Conservation (phyloP, 2,329 filamentous ascomycete species). For the Claviceps quebecensis region DNA sequence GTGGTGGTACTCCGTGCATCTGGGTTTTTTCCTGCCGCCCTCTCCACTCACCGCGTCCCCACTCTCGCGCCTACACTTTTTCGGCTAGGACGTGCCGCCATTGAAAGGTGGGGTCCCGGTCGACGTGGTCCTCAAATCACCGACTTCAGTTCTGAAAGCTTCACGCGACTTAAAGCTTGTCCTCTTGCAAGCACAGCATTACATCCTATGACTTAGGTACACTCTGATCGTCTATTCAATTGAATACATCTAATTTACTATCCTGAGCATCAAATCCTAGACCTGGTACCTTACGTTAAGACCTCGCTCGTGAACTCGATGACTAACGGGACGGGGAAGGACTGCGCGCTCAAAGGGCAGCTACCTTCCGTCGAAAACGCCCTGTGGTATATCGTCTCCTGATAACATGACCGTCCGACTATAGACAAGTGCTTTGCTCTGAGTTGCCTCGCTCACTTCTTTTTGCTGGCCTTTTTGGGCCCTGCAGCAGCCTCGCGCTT, state of each 20-base stretch:
- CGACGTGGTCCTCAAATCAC: not conserved
- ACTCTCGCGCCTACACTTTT: not conserved
- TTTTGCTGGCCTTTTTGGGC: constrained; percentile 35
- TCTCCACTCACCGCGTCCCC: not conserved
- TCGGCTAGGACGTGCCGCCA: not conserved
- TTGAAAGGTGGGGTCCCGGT: not conserved
- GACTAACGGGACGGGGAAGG: not conserved
- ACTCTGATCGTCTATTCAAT: no score
- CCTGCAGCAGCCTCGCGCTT: constrained; percentile 38
- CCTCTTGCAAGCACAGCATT: no score
- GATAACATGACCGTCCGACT: not conserved
- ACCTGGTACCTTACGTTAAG: not conserved
- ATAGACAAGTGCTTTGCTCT: not conserved
- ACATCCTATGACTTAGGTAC: no score
- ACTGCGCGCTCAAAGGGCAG: not conserved
- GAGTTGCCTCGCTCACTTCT: constrained; percentile 22
- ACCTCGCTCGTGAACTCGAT: not conserved
- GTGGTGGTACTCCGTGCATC: not conserved
- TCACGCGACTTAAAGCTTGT: no score
- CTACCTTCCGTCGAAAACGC: not conserved
- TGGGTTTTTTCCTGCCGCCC: not conserved
- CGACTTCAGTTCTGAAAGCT: no score
- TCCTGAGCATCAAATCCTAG: not conserved
- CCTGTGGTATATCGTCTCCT: not conserved
- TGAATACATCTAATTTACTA: not conserved